phyloP scores from a whole-genome alignment of 257 asterid genomes.

The Ophiorrhiza pumila region DNA sequence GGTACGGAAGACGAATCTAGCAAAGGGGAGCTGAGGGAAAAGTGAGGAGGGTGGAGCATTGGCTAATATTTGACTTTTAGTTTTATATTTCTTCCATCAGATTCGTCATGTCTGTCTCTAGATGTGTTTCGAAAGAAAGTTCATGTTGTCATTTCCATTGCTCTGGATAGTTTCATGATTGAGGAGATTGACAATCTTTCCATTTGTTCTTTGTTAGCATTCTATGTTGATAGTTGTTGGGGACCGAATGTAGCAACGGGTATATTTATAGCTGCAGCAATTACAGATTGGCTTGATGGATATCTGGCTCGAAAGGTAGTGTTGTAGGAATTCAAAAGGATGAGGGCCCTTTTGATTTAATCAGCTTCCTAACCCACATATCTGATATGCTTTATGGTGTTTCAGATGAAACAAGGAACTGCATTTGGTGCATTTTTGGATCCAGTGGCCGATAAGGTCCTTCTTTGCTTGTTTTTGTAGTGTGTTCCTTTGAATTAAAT shows the following conservation, averaged over 20 bases:
- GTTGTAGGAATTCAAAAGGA: constrained; percentile 10
- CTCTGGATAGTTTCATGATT: neutral
- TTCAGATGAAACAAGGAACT: constrained; percentile 90
- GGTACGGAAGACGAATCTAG: neutral
- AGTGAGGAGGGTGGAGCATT: neutral
- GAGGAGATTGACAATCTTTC: constrained; percentile 9
- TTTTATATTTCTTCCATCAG: neutral
- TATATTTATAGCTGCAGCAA: constrained; percentile 77
- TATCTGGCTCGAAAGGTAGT: constrained; percentile 92
- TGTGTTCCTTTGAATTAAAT: neutral
- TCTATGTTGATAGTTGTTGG: constrained; percentile 89
- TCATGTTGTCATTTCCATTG: neutral
- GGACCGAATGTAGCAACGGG: constrained; percentile 82
- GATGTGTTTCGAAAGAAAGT: neutral
- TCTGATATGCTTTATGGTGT: constrained; percentile 20
- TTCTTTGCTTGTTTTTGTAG: neutral
- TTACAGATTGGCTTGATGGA: constrained; percentile 99
- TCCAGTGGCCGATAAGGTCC: constrained; percentile 99
- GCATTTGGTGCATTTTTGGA: constrained; percentile 97
- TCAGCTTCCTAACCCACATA: neutral
- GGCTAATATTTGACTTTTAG: neutral
- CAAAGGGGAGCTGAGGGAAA: neutral
- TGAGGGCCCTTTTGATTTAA: constrained; percentile 2
- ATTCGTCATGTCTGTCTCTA: neutral
- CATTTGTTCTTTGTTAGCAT: constrained; percentile 46